Base-by-base conservation (phyloP, 176 grass and related monocot genomes). In the Olyra latifolia region DNA sequence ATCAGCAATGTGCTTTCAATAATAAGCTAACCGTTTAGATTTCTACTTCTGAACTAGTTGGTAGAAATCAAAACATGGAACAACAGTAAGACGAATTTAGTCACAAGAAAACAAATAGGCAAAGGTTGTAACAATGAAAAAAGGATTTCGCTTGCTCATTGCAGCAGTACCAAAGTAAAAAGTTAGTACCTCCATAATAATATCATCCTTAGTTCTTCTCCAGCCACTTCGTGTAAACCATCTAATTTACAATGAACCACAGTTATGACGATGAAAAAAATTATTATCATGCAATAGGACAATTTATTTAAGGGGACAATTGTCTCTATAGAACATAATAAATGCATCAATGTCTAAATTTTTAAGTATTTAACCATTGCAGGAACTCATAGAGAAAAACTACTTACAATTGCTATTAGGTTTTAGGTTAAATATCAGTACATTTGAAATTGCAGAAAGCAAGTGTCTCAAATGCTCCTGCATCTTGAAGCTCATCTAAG, bases 201-300 rank as follows among this genome's bases (percentile, higher is more conserved):
- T 40, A 77, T 98, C 95, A 47, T 98, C 92, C 68, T 98, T 98
- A 40, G 92, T 95, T 88, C 95, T 95, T 81, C 88, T 93, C 95
- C 95, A 98, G 48, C 95, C 95, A 89, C 80, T 89, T 79, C 45
- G 85, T 64, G 95, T 95, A 87, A 98, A 94, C 87, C 88, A 95
- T 93, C 95, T 98, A 71, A 91, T 83, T 87, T 66, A 90, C 48
- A 87, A 85, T 19, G 90, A 84, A 68, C 10, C n/a, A 80, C 68
- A 41, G 76, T 77, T 83, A 79, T 30, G 25, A 82, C 20, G 32
- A 72, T 42, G 24, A 55, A 11, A 32, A 76, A 30, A 17, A 61
- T 44, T 56, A 14, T 67, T 63, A 24, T 78, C 63, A 66, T 69
- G 43, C 48, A 58, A 50, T 22, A 70, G 17, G 46, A 23, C n/a